Conservation (phyloP, 352 stramenopile species). For the Globisporangium carolinianum region DNA sequence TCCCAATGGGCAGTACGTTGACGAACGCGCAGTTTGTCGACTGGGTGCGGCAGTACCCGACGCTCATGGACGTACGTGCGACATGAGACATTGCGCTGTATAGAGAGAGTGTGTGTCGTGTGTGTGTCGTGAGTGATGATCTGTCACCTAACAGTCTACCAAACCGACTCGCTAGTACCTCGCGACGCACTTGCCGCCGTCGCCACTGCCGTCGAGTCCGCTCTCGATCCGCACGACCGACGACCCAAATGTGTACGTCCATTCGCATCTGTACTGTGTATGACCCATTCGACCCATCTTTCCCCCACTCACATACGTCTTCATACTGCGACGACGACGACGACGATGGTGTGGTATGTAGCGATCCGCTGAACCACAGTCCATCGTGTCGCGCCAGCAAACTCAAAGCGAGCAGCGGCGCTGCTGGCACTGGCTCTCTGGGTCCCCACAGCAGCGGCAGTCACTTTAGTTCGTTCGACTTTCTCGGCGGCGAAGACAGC, state of each 20-base stretch:
- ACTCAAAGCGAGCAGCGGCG: slow-evolving; percentile 13
- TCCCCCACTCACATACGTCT: background rate
- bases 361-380: slow-evolving; percentile 72
- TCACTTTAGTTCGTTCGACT: slow-evolving; percentile 69
- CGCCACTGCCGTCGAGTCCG: slow-evolving; percentile 23
- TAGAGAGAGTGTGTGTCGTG: too few species aligned
- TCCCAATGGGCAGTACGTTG: slow-evolving; percentile 43
- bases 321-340: too few species aligned
- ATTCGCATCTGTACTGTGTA: background rate
- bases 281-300: background rate
- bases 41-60: slow-evolving; percentile 64
- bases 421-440: background rate
- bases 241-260: slow-evolving; percentile 31
- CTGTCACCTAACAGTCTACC: background rate
- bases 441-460: background rate
- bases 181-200: slow-evolving; percentile 36
- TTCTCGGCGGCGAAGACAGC: slow-evolving; percentile 77
- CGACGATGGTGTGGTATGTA: slow-evolving; percentile 9
- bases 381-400: slow-evolving; percentile 49
- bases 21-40: slow-evolving; percentile 62
- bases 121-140: background rate
- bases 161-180: slow-evolving; percentile 28
- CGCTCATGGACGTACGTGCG: slow-evolving; percentile 50
- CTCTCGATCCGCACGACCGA: slow-evolving; percentile 31
- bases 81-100: background rate